phyloP scores from a whole-genome alignment of 2,329 filamentous ascomycete genomes.

The Leptosphaerulina australis region DNA sequence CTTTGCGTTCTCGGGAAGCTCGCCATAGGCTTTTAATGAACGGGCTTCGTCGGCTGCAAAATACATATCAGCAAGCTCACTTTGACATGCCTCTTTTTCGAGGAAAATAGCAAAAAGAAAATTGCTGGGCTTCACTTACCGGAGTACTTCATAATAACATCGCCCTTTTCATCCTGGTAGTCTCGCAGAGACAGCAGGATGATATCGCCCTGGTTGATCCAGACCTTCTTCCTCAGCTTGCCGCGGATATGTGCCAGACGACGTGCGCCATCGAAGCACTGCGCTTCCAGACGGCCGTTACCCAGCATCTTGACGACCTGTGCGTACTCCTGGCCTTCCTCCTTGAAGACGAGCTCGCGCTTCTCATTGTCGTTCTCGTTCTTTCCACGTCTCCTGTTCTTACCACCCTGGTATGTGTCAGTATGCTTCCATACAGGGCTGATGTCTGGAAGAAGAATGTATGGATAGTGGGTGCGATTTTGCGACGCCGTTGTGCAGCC shows the following conservation, averaged over 20 bases:
- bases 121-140: conserved; percentile 28
- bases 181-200: conserved; percentile 72
- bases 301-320: conserved; percentile 95
- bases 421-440: background rate
- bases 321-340: conserved; percentile 91
- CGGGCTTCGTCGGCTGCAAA: conserved; percentile 87
- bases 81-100: too few relatives aligned
- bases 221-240: conserved; percentile 98
- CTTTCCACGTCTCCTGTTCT: conserved; percentile 98
- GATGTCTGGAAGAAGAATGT: too few relatives aligned
- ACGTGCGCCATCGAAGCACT: conserved; percentile 94
- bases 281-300: conserved; percentile 89
- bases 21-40: conserved; percentile 93
- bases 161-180: conserved; percentile 93
- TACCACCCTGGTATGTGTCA: conserved; percentile 73
- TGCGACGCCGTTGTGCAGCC: background rate
- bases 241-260: conserved; percentile 85
- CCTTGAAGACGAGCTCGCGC: conserved; percentile 98
- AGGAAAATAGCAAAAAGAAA: too few relatives aligned
- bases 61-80: conserved; percentile 83
- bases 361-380: conserved; percentile 97
- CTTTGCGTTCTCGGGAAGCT: conserved; percentile 96
- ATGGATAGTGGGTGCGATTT: background rate
- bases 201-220: conserved; percentile 95
- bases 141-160: conserved; percentile 90